phyloP scores from a whole-genome alignment of 2,329 filamentous ascomycete genomes.

The Ophiobolus disseminans region DNA sequence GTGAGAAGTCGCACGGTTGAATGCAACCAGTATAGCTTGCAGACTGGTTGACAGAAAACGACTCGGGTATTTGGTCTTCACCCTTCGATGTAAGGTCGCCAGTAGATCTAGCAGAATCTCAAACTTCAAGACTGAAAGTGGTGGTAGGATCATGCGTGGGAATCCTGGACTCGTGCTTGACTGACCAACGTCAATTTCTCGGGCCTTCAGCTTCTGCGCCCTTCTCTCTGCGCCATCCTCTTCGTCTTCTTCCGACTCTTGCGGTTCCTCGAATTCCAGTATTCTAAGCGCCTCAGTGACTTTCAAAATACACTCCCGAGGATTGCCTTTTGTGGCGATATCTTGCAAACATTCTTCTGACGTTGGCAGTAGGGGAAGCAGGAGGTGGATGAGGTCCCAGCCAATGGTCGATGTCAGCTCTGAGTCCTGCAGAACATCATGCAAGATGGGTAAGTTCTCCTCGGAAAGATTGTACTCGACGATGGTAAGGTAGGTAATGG shows the following conservation, averaged over 20 bases:
- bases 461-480: slow-evolving; percentile 75
- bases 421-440: slow-evolving; percentile 72
- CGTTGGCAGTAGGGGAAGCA: slow-evolving; percentile 69
- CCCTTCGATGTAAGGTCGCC: slow-evolving; percentile 73
- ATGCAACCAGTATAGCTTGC: slow-evolving; percentile 72
- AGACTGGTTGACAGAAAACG: slow-evolving; percentile 80
- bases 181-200: slow-evolving; percentile 37
- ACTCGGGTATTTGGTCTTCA: slow-evolving; percentile 79
- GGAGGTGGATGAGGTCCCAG: slow-evolving; percentile 81
- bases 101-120: slow-evolving; percentile 75
- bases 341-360: slow-evolving; percentile 76
- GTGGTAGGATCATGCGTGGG: slow-evolving; percentile 32
- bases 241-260: slow-evolving; percentile 61
- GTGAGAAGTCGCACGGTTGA: slow-evolving; percentile 63
- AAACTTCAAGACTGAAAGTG: slow-evolving; percentile 64
- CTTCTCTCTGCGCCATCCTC: slow-evolving; percentile 36
- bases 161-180: slow-evolving; percentile 41
- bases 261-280: slow-evolving; percentile 57
- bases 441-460: slow-evolving; percentile 70
- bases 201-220: slow-evolving; percentile 23
- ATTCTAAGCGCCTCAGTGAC: slow-evolving; percentile 74
- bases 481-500: slow-evolving; percentile 79
- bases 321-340: slow-evolving; percentile 79
- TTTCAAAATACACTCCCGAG: slow-evolving; percentile 81
- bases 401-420: slow-evolving; percentile 77